phyloP scores from a whole-genome alignment of 176 grass and related monocot species.

The Dactylis glomerata region DNA sequence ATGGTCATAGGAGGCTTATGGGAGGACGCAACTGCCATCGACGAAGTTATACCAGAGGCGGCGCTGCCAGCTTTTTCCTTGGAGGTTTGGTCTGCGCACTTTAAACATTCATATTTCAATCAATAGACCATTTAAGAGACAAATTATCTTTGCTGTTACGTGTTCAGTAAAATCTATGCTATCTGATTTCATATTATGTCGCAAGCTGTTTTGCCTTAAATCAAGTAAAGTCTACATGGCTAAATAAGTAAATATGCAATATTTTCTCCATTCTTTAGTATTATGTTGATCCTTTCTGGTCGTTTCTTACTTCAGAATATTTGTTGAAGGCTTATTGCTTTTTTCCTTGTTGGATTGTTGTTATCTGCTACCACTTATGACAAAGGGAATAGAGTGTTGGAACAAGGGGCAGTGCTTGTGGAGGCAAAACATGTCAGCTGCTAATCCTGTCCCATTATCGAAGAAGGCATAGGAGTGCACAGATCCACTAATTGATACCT shows the following conservation, averaged over 20 bases:
- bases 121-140: conserved; percentile 11
- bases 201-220: conserved; percentile 25
- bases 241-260: conserved; percentile 11
- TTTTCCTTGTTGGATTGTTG: conserved; percentile 17
- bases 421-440: neutral
- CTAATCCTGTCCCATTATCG: neutral
- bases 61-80: conserved; percentile 90
- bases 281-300: conserved; percentile 1
- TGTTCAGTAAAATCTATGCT: conserved; percentile 2
- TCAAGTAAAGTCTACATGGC: conserved; percentile 17
- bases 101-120: conserved; percentile 11
- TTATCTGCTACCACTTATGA: neutral
- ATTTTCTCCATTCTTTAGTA: neutral
- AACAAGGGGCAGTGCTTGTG: neutral
- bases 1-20: conserved; percentile 64
- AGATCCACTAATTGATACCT: neutral
- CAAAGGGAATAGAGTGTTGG: neutral
- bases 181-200: conserved; percentile 20
- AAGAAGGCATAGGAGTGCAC: conserved; percentile 2
- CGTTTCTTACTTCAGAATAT: conserved; percentile 20
- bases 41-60: conserved; percentile 93
- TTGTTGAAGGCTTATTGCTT: neutral
- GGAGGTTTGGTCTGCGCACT: conserved; percentile 59
- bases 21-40: conserved; percentile 68
- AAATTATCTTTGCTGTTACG: neutral